Evolutionary conservation across 1,139 yeast genomes (phyloP).

Genomic region (Scheffersomyces quercinus): DNA sequence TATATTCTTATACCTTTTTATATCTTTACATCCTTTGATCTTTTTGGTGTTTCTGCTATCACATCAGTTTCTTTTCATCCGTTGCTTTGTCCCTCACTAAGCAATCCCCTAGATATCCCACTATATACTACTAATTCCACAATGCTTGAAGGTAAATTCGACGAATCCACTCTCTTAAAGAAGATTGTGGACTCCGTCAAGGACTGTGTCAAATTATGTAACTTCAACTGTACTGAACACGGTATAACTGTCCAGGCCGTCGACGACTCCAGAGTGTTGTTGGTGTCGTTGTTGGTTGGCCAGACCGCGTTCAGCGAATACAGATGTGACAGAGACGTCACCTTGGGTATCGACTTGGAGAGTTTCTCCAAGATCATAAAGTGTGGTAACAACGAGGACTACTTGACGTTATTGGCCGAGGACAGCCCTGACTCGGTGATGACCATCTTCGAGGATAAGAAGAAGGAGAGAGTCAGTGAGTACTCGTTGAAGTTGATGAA

Average conservation of each 20-base stretch:
- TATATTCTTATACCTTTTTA: too few relatives aligned
- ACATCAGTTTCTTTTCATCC: too few relatives aligned
- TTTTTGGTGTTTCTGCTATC: too few relatives aligned
- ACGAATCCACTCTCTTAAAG: slow-evolving; percentile 87
- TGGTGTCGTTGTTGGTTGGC: slow-evolving; percentile 86
- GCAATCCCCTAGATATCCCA: not conserved
- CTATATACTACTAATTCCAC: slow-evolving; percentile 2
- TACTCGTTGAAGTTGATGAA: slow-evolving; percentile 92
- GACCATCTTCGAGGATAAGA: slow-evolving; percentile 86
- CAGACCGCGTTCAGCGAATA: slow-evolving; percentile 88
- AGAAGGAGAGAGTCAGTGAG: slow-evolving; percentile 89
- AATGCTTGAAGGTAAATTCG: slow-evolving; percentile 97
- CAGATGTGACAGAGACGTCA: slow-evolving; percentile 93
- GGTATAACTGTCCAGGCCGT: slow-evolving; percentile 98
- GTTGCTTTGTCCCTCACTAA: too few relatives aligned
- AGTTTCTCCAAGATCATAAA: slow-evolving; percentile 84
- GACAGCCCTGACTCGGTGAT: slow-evolving; percentile 84
- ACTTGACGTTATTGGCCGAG: slow-evolving; percentile 85
- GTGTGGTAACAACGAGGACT: slow-evolving; percentile 90
- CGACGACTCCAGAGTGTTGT: slow-evolving; percentile 93
- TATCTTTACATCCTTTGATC: too few relatives aligned
- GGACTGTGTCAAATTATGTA: slow-evolving; percentile 91
- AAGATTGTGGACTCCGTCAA: slow-evolving; percentile 90
- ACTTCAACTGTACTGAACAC: slow-evolving; percentile 92
- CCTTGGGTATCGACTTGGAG: slow-evolving; percentile 88